These are phyloP conservation scores for Viola odorata DNA, from an alignment of 345 rosid species.

Conservation along the genomic window DNA sequence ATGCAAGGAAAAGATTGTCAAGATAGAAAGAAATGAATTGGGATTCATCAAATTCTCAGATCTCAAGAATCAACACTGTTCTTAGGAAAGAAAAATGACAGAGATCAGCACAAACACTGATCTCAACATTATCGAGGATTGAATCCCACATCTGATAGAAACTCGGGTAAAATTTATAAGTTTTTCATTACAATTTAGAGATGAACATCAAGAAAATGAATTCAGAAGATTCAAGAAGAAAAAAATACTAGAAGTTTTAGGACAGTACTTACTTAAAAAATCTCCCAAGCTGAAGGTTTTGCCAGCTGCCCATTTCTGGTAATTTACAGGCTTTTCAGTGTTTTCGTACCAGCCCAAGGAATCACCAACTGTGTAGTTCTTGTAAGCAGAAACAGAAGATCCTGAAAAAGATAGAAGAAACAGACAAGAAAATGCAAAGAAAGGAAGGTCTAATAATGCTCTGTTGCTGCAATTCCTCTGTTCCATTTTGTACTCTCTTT, in stretches of 20 bases:
- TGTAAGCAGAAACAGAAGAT: slow-evolving; percentile 47
- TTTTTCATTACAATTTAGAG: too few species aligned
- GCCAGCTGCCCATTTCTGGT: slow-evolving; percentile 78
- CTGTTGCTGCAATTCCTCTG: background rate
- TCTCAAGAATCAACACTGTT: too few species aligned
- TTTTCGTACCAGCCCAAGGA: slow-evolving; percentile 66
- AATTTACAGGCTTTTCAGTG: slow-evolving; percentile 51
- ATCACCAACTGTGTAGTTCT: slow-evolving; percentile 86
- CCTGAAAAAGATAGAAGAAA: slow-evolving; percentile 18
- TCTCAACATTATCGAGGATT: too few species aligned
- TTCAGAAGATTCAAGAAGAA: too few species aligned
- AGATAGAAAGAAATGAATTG: too few species aligned
- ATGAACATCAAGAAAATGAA: too few species aligned
- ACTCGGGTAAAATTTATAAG: too few species aligned
- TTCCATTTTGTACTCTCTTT: slow-evolving; percentile 10
- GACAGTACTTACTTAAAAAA: slow-evolving; percentile 62
- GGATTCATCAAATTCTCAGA: too few species aligned
- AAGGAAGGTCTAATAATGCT: background rate
- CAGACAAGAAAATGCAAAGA: slow-evolving; percentile 11
- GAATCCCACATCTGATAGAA: too few species aligned
- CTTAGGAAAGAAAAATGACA: too few species aligned
- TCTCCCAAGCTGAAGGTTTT: slow-evolving; percentile 82
- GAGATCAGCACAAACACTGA: too few species aligned
- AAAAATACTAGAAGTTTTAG: background rate
- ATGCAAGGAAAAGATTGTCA: too few species aligned